Evolutionary conservation across 1,284 basidiomycete genomes (phyloP), one percentile per base, ranked within the genome.

Genomic region (Moesziomyces sp.): DNA sequence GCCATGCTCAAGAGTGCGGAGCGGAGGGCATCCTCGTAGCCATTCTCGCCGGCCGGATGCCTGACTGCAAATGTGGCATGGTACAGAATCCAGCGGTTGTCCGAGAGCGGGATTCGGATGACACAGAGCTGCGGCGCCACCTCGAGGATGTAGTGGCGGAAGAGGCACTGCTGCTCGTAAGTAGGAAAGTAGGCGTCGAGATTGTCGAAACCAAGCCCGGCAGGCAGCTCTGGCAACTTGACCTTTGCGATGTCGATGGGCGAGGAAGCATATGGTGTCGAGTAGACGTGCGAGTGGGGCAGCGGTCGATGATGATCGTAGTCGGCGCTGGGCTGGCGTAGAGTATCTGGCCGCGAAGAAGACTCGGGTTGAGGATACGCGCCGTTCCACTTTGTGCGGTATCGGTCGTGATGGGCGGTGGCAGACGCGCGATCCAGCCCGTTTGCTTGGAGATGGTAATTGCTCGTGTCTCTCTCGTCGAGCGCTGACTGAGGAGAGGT

Each of bases 1-100:
- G 70, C 64, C 52, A 68, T 73, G 48, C 64, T 68, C 16, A 73
- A 53, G 11, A 73, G 46, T 1, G 64, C 70, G 3, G 70, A 73
- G 10, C 70, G 64, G 7, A 73, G 58, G 11, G 70, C 64, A 40
- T 73, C 70, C 40, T 67, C 60, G 23, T 60, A 73, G n/a, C 64
- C 70, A 23, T 67, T 73, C 28, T 44, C 40, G 5, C 70, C 70
- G 5, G 61, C 59, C 7, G 70, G 64, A 38, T 63, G 48, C 18
- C 60, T 45, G 1, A 73, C 70, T 3, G 70, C 64, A 46, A 67
- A 68, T 0, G 59, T 60, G 21, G 70, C 64, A n/a, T 67, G 64
- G n/a, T 68, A 56, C 26, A 60, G 57, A 26, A 73, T 60, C 70
- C 70, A 73, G 4, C 60, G 64, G 43, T 73, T 73, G 53, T 68